These are phyloP conservation scores for Macrophomina phaseolina DNA, from an alignment of 2,329 filamentous ascomycete genomes.

Conservation along the genomic window DNA sequence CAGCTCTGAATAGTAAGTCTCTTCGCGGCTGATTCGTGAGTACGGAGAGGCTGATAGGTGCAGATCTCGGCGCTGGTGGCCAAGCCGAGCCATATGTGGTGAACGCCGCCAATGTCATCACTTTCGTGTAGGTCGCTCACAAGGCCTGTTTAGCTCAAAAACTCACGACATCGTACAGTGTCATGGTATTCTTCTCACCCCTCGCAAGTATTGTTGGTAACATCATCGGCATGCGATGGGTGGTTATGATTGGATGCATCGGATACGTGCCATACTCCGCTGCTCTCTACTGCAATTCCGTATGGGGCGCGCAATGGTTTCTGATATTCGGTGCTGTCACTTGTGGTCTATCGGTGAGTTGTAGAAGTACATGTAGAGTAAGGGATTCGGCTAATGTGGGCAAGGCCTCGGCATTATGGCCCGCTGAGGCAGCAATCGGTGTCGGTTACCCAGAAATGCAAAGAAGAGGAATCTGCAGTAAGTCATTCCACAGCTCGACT, in stretches of 20 bases:
- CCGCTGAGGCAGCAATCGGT: slow-evolving; percentile 48
- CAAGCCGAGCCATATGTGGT: slow-evolving; percentile 19
- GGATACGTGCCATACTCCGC: slow-evolving; percentile 42
- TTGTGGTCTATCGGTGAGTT: slow-evolving; percentile 35
- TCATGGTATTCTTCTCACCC: slow-evolving; percentile 19
- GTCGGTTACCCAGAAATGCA: slow-evolving; percentile 55
- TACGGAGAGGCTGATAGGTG: background rate
- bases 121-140: slow-evolving; percentile 45
- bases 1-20: slow-evolving; percentile 49
- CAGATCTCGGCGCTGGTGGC: slow-evolving; percentile 35
- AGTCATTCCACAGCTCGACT: background rate
- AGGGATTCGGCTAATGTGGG: slow-evolving; percentile 22
- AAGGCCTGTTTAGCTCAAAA: slow-evolving; percentile 40
- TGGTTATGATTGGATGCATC: slow-evolving; percentile 39
- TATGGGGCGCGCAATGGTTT: slow-evolving; percentile 43
- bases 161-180: slow-evolving; percentile 41
- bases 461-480: slow-evolving; percentile 45
- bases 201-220: slow-evolving; percentile 9
- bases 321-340: slow-evolving; percentile 42
- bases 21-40: slow-evolving; percentile 44
- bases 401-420: slow-evolving; percentile 50
- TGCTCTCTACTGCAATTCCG: slow-evolving; percentile 38
- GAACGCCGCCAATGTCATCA: slow-evolving; percentile 26
- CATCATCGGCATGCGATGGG: slow-evolving; percentile 52
- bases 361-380: background rate